Evolutionary conservation across 441 rosid genomes (phyloP), one percentile per base, ranked within the genome.

Genomic region (Jatropha multifida): DNA sequence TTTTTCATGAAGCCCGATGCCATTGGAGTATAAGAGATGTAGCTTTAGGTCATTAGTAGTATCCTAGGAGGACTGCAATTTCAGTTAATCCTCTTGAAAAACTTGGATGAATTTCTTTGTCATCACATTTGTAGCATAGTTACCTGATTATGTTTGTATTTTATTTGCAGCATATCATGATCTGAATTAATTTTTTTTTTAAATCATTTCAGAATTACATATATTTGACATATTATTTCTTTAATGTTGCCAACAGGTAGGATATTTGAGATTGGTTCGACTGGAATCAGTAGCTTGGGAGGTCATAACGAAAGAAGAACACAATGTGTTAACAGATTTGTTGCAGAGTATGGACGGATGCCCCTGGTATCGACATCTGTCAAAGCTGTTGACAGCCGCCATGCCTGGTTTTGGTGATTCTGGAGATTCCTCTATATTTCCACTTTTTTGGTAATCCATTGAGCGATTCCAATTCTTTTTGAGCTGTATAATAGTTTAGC

Each of bases 251-350:
- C 20, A 58, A 74, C 69, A 94, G 98, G 98, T 46, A 94, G 90
- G 76, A 90, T 94, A 84, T 87, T 83, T 74, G 96, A 92, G 90
- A 90, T 90, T 66, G 98, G 98, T 73, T 91, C 97, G 20, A 91
- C 92, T 10, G 97, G 98, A 76, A 94, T 92, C 71, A 94, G 97
- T 83, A 90, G 90, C 82, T 69, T 94, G 86, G 97, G 97, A 80
- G 97, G 93, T 65, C 98, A 94, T 73, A 84, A 65, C 18, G 95
- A 94, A 68, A 92, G 68, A 83, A 88, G 97, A 86, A 85, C 89
- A 1, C 73, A 68, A 40, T 94, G 97, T 58, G 81, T 94, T 69
- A 92, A 94, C 78, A 86, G 89, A 82, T 90, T 92, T 62, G 95
- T 85, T 11, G 79, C 88, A 0, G 97, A 89, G 80, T 94, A 74